Percentiles rank a stretch among this genome's conserved stretches.
phyloP scores from a whole-genome alignment of 495 filamentous ascomycete genomes.

The Podospora pseudocomata region DNA sequence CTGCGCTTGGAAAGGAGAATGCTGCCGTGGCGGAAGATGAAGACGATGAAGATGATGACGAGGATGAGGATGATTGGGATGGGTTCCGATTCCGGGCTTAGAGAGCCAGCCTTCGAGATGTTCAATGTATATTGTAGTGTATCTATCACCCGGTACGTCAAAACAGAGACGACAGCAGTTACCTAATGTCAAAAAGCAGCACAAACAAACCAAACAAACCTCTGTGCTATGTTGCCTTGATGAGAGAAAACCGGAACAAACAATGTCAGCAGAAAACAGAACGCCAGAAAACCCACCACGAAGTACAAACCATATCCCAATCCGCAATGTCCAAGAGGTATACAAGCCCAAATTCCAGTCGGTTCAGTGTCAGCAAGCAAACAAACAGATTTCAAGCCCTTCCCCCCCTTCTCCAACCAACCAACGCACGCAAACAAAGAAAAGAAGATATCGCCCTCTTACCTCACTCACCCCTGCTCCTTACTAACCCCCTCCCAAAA shows the following conservation, averaged over 20 bases:
- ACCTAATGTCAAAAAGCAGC: not conserved
- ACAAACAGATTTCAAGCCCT: not conserved
- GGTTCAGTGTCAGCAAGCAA: not conserved
- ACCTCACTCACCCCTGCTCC: not conserved
- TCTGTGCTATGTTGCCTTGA: not conserved
- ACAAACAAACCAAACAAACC: not conserved
- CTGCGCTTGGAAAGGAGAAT: constrained; percentile 37
- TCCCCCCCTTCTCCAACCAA: not conserved
- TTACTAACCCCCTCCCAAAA: constrained; percentile 50
- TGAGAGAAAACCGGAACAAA: not conserved
- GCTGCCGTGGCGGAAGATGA: constrained; percentile 25
- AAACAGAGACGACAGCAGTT: not conserved
- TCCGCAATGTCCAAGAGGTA: not conserved
- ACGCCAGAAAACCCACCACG: not conserved
- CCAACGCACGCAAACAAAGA: not conserved
- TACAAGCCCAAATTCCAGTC: not conserved
- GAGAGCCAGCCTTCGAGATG: not conserved
- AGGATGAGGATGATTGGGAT: constrained; percentile 62
- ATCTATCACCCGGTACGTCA: not conserved
- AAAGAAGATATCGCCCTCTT: not conserved
- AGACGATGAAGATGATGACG: constrained; percentile 57
- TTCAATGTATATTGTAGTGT: not conserved
- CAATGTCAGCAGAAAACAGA: not conserved
- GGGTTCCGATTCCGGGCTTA: constrained; percentile 60
- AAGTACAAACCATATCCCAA: not conserved